Evolutionary conservation across 1,284 basidiomycete species (phyloP), one percentile per base, ranked within the genome.

Genomic region (Grifola frondosa): DNA sequence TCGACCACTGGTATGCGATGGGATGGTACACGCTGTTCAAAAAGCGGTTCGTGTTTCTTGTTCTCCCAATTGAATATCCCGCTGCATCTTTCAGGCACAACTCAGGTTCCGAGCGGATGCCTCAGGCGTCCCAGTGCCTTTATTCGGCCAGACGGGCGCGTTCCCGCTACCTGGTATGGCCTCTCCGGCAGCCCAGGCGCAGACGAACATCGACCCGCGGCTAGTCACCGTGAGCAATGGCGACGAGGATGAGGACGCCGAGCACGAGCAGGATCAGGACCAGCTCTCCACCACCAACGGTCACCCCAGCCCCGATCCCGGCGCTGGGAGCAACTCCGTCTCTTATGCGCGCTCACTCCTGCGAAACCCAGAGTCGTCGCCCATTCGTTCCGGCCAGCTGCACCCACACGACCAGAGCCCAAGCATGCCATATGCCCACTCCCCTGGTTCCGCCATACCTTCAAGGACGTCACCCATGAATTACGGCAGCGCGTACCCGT

Each of bases 21-120:
- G 84, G 84, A 13, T 88, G 84, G 84, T 88, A 85, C 56, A 69
- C 70, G 9, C 64, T 86, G 15, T 88, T 88, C 60, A 78, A 80
- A 60, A 67, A 67, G 50, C 71, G 84, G 81, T 81, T 44, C 17
- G 49, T 22, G 36, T 15, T 22, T 21, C 22, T 30, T 12, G 15
- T 34, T 20, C 26, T 39, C n/a, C 7, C 19, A 10, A 28, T 26
- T 41, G 32, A 24, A 20, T 30, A 38, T 40, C 30, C 37, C 5
- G n/a, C n/a, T n/a, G n/a, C n/a, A n/a, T n/a, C n/a, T n/a, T n/a
- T n/a, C n/a, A n/a, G n/a, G n/a, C n/a, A n/a, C n/a, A n/a, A n/a
- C n/a, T n/a, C n/a, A n/a, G n/a, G n/a, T n/a, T n/a, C n/a, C n/a
- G n/a, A n/a, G n/a, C n/a, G n/a, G n/a, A n/a, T n/a, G n/a, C 13